These are phyloP conservation scores for Phytophthora syringae DNA, from an alignment of 352 stramenopile species.

Conservation along the genomic window DNA sequence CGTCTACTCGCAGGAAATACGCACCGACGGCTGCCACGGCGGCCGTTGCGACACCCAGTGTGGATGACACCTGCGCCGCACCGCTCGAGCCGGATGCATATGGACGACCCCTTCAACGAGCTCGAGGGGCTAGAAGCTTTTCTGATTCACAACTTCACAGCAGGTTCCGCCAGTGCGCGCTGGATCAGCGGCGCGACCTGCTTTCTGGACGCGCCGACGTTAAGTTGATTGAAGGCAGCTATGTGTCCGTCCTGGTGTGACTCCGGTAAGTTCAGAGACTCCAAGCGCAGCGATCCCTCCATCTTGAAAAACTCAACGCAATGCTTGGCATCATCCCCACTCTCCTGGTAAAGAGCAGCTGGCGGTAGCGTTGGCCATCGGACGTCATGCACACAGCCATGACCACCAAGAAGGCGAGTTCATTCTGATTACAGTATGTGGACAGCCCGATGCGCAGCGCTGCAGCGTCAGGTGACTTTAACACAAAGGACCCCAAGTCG, in stretches of 20 bases:
- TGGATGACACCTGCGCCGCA: too few relatives aligned
- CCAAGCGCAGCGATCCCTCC: constrained; percentile 52
- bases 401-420: constrained; percentile 67
- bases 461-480: constrained; percentile 42
- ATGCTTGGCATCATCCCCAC: constrained; percentile 24
- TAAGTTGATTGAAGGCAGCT: constrained; percentile 61
- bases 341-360: constrained; percentile 73
- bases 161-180: constrained; percentile 39
- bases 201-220: constrained; percentile 72
- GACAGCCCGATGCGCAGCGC: constrained; percentile 40
- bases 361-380: constrained; percentile 49
- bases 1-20: too few relatives aligned
- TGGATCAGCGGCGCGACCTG: constrained; percentile 79
- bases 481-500: constrained; percentile 53
- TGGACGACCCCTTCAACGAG: too few relatives aligned
- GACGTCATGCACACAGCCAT: constrained; percentile 68
- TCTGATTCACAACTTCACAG: constrained; percentile 17
- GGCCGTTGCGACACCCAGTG: too few relatives aligned
- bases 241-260: constrained; percentile 38
- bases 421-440: constrained; percentile 52
- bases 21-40: too few relatives aligned
- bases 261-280: constrained; percentile 42
- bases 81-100: too few relatives aligned
- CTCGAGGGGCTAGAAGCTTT: too few relatives aligned
- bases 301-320: constrained; percentile 50